Evolutionary conservation across 2,329 filamentous ascomycete genomes (phyloP), one percentile per base, ranked within the genome.

Genomic region (Neofusicoccum umdonicola): DNA sequence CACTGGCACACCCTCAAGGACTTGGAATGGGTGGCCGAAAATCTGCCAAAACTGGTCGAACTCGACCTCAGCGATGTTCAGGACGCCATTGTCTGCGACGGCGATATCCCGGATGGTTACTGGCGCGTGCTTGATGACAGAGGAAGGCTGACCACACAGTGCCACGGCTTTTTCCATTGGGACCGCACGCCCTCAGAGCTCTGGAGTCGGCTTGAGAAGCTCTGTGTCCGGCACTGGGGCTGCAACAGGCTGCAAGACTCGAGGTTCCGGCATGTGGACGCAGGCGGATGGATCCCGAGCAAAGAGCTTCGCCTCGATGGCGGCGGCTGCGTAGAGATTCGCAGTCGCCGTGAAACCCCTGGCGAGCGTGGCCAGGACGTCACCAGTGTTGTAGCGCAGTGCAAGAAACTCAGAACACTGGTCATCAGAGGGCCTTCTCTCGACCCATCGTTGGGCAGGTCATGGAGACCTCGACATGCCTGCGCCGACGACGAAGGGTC

Each of bases 11-110:
- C 73, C 63, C 71, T 76, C 37, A 72, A 69, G 41, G 76, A 78
- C 66, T 76, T 77, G 58, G 62, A 69, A 48, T 77, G 76, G 76
- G 72, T 77, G 52, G 67, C 75, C n/a, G 66, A 70, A n/a, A 75
- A 74, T 51, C 69, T 78, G n/a, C 75, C 75, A 2, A 68, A 68
- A 2, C 68, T 78, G 12, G 70, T 65, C 0, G 69, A 69, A 48
- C 69, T 78, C 11, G 75, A 78, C 63, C 66, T 78, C 13, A 72
- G 73, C 2, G 70, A 74, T 41, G 73, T 77, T 64, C 77, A 75
- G 62, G 76, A 78, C 17, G 15, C 17, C 66, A 74, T 78, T 65
- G 71, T 76, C 11, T 76, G 72, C 72, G 75, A 73, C 1, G 73
- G 74, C 2, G 48, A 45, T n/a, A 9, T 50, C 13, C 44, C 44